These are phyloP conservation scores for Cordyceps farinosa DNA, from an alignment of 2,329 filamentous ascomycete genomes.

Conservation along the genomic window DNA sequence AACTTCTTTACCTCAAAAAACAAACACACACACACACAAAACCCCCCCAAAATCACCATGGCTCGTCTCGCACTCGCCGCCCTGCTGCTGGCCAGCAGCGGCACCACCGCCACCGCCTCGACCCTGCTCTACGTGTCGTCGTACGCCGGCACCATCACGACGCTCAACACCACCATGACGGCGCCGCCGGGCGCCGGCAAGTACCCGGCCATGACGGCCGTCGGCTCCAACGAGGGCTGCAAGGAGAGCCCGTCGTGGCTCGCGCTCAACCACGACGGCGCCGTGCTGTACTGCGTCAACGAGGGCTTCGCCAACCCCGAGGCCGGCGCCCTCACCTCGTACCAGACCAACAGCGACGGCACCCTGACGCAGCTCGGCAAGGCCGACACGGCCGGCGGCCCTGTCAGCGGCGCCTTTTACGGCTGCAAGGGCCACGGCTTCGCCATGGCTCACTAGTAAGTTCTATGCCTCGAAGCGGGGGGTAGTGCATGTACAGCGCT, in stretches of 20 bases:
- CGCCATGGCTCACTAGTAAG: slow-evolving; percentile 44
- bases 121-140: slow-evolving; percentile 46
- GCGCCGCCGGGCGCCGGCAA: slow-evolving; percentile 22
- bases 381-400: slow-evolving; percentile 35
- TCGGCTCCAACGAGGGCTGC: slow-evolving; percentile 46
- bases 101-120: slow-evolving; percentile 29
- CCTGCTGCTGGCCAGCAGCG: slow-evolving; percentile 13
- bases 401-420: slow-evolving; percentile 43
- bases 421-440: slow-evolving; percentile 36
- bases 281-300: slow-evolving; percentile 56
- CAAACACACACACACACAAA: too few species aligned
- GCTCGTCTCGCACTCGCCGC: slow-evolving; percentile 15
- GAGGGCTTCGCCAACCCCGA: slow-evolving; percentile 49
- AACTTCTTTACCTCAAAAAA: too few species aligned
- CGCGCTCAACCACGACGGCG: slow-evolving; percentile 48
- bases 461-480: too few species aligned
- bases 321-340: slow-evolving; percentile 43
- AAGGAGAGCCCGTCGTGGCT: slow-evolving; percentile 58
- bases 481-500: too few species aligned
- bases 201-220: slow-evolving; percentile 35
- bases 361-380: slow-evolving; percentile 37
- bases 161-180: slow-evolving; percentile 41
- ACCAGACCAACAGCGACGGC: slow-evolving; percentile 37
- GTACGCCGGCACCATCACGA: slow-evolving; percentile 46
- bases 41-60: background rate